A percentile compares a stretch with the other conserved stretches of the same genome.
These are phyloP conservation scores for Blastobotrys parvus DNA, from an alignment of 805 yeast species.

Conservation along the genomic window DNA sequence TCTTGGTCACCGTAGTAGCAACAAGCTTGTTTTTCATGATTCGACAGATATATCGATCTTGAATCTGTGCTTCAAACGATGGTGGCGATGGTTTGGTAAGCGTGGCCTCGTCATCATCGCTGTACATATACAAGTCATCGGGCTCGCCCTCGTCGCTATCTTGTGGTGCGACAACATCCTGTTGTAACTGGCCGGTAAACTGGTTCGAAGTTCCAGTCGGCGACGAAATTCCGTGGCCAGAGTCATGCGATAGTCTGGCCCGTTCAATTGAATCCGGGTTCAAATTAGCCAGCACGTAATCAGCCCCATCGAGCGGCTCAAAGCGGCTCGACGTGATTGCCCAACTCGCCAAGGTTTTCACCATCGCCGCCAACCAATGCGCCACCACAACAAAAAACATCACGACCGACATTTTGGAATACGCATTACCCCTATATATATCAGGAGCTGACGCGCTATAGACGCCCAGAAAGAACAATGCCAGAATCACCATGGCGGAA, in stretches of 20 bases:
- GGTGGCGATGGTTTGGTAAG: neutral
- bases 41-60: slow-evolving; percentile 13
- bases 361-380: slow-evolving; percentile 49
- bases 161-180: slow-evolving; percentile 1
- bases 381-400: slow-evolving; percentile 43
- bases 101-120: neutral
- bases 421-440: slow-evolving; percentile 71
- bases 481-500: slow-evolving; percentile 36
- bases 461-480: slow-evolving; percentile 47
- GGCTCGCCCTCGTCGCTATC: slow-evolving; percentile 4
- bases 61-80: slow-evolving; percentile 4
- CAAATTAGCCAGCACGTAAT: slow-evolving; percentile 16
- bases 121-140: slow-evolving; percentile 1
- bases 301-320: slow-evolving; percentile 26
- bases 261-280: neutral
- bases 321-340: slow-evolving; percentile 20
- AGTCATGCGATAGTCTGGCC: slow-evolving; percentile 18
- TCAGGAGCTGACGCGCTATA: slow-evolving; percentile 53
- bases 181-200: slow-evolving; percentile 1
- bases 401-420: slow-evolving; percentile 55
- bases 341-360: slow-evolving; percentile 41
- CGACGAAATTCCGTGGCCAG: slow-evolving; percentile 15
- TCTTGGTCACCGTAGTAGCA: slow-evolving; percentile 18
- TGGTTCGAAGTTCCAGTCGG: slow-evolving; percentile 2
- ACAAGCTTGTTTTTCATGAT: slow-evolving; percentile 10